Evolutionary conservation across 441 rosid genomes (phyloP), one percentile per base, ranked within the genome.

Genomic region (Mallotus repandus): DNA sequence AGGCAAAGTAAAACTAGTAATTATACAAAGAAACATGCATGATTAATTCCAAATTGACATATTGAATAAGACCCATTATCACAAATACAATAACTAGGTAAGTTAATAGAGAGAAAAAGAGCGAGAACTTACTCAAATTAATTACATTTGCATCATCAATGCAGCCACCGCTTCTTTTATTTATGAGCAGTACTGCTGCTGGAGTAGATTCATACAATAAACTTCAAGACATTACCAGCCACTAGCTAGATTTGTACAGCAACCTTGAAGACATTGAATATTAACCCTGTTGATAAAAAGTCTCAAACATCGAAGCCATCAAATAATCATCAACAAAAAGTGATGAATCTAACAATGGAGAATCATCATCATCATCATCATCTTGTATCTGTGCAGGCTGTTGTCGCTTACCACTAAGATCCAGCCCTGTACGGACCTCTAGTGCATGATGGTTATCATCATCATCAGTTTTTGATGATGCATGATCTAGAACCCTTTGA

Each of bases 281-380:
- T 29, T 21, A 77, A 32, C 72, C 63, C 80, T 5, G 79, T 54
- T 16, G 58, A 5, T 54, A 45, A 41, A 78, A 25, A 65, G 70
- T 74, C 70, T 86, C 86, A 2, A 77, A 14, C 79, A 75, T 77
- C 63, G 62, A 72, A 35, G 80, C 74, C 38, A 74, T 70, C 21
- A 72, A 82, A 57, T 54, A 59, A 25, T 80, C 84, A 32, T 77
- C 87, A 25, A 64, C 87, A 25, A 64, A 29, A 10, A 15, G 4
- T 22, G 70, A 76, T n/a, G 61, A 76, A 8, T 72, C 81, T 3
- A 54, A 16, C 16, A 56, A 22, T 1, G 54, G 10, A 46, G 18
- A 62, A 29, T 57, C 76, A 48, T 61, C 16, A 19, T 57, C 76
- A 48, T 61, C 16, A 19, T 2, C 9, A 38, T 63, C 15, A 15